These are phyloP conservation scores for Diplogelasinospora grovesii DNA, from an alignment of 495 filamentous ascomycete genomes.

Conservation along the genomic window DNA sequence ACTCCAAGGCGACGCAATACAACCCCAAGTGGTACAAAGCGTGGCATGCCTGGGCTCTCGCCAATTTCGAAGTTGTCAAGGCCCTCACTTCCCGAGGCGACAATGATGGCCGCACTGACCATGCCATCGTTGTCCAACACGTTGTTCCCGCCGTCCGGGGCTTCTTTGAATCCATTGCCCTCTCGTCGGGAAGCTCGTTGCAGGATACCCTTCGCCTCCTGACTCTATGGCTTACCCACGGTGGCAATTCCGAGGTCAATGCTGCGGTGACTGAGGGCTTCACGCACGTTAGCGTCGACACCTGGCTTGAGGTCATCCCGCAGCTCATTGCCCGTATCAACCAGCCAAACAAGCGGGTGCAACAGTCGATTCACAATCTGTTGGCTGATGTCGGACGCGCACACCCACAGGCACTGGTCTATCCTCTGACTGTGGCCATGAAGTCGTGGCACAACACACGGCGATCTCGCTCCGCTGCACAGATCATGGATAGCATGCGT, in stretches of 20 bases:
- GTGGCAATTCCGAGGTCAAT: slow-evolving; percentile 81
- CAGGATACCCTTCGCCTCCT: slow-evolving; percentile 92
- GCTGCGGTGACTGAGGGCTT: slow-evolving; percentile 82
- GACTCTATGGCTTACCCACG: slow-evolving; percentile 94
- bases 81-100: slow-evolving; percentile 60
- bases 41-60: slow-evolving; percentile 98
- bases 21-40: slow-evolving; percentile 95
- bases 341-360: slow-evolving; percentile 78
- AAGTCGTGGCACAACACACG: slow-evolving; percentile 74
- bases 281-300: slow-evolving; percentile 84
- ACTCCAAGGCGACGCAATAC: slow-evolving; percentile 83
- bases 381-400: slow-evolving; percentile 85
- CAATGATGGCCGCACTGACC: slow-evolving; percentile 47
- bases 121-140: slow-evolving; percentile 61
- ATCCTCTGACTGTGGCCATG: slow-evolving; percentile 96
- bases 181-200: slow-evolving; percentile 84
- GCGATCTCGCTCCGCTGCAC: slow-evolving; percentile 73
- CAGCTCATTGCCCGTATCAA: slow-evolving; percentile 97
- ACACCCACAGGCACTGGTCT: slow-evolving; percentile 97
- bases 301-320: slow-evolving; percentile 96
- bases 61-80: slow-evolving; percentile 97
- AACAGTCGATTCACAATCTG: slow-evolving; percentile 83
- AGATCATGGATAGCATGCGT: slow-evolving; percentile 97
- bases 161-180: slow-evolving; percentile 90
- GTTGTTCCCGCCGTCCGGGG: slow-evolving; percentile 90